A percentile compares a stretch with the other conserved stretches of the same genome.
These are phyloP conservation scores for Fomitopsis schrenkii DNA, from an alignment of 1,284 basidiomycete genomes.

Conservation along the genomic window DNA sequence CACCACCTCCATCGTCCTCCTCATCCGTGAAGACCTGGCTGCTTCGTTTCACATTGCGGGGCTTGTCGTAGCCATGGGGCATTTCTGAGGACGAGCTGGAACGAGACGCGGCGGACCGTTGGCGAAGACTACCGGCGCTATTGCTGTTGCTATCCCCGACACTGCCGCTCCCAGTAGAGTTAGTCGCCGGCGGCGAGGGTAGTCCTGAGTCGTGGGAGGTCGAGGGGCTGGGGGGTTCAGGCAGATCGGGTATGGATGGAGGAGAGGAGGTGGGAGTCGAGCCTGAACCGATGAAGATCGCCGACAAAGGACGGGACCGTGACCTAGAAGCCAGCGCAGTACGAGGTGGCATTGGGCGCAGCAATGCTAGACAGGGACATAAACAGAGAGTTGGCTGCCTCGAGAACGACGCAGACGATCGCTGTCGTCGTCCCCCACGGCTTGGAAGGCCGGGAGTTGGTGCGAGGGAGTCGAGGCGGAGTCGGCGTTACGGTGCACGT, in stretches of 20 bases:
- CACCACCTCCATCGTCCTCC: slow-evolving; percentile 36
- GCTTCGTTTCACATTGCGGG: slow-evolving; percentile 17
- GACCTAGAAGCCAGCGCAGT: slow-evolving; percentile 27
- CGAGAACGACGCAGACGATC: slow-evolving; percentile 17
- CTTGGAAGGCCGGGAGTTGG: slow-evolving; percentile 18
- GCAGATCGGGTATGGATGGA: slow-evolving; percentile 53
- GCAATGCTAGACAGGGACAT: slow-evolving; percentile 21
- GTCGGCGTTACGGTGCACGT: slow-evolving; percentile 9
- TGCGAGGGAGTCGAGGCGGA: slow-evolving; percentile 12
- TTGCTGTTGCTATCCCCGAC: slow-evolving; percentile 56
- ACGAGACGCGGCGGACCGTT: slow-evolving; percentile 29
- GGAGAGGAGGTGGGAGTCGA: slow-evolving; percentile 25
- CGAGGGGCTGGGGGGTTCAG: slow-evolving; percentile 63
- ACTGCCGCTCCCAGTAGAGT: slow-evolving; percentile 76
- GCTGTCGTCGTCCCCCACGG: slow-evolving; percentile 23
- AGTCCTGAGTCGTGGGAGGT: slow-evolving; percentile 54
- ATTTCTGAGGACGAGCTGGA: slow-evolving; percentile 27
- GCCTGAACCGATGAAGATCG: slow-evolving; percentile 41
- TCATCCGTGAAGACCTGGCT: slow-evolving; percentile 29
- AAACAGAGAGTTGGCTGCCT: slow-evolving; percentile 16
- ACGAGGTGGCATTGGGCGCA: slow-evolving; percentile 31
- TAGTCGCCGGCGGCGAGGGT: slow-evolving; percentile 76
- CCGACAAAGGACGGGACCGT: slow-evolving; percentile 39
- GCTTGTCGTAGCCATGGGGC: slow-evolving; percentile 30
- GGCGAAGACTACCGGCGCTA: slow-evolving; percentile 42